Evolutionary conservation across 179 eudicot species (phyloP).

Genomic region (Vitellaria paradoxa): DNA sequence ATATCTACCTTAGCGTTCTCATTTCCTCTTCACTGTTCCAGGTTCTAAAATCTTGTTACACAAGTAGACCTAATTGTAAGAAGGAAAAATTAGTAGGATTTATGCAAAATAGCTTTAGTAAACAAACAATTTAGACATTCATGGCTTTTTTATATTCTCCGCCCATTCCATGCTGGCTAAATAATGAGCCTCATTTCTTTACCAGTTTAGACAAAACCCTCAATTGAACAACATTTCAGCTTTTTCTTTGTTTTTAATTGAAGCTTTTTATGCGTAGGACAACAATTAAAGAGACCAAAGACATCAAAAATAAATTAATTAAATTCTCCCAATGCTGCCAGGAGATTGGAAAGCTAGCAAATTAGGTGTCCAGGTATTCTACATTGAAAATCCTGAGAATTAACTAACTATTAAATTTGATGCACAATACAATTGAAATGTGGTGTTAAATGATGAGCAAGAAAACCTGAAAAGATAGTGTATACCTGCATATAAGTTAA

Average conservation of each 20-base stretch:
- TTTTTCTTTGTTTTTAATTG: too few species aligned
- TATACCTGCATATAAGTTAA: slow-evolving; percentile 76
- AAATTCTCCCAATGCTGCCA: background rate
- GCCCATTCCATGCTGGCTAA: background rate
- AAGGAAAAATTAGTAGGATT: background rate
- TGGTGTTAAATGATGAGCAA: background rate
- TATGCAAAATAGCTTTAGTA: background rate
- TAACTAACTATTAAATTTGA: background rate
- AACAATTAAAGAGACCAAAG: background rate
- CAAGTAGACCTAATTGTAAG: background rate
- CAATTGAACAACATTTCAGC: too few species aligned
- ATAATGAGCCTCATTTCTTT: too few species aligned
- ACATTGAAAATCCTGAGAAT: background rate
- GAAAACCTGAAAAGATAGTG: slow-evolving; percentile 17
- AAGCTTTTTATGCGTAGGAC: too few species aligned
- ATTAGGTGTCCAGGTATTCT: background rate
- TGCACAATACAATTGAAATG: background rate
- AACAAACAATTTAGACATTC: background rate
- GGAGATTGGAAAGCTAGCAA: background rate
- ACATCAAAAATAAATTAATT: background rate
- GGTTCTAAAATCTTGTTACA: background rate
- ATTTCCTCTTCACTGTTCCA: background rate
- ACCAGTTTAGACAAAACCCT: too few species aligned
- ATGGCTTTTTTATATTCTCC: background rate
- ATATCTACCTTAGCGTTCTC: too few species aligned